Conservation (phyloP, 1,139 yeast species). For the Candida sojae region DNA sequence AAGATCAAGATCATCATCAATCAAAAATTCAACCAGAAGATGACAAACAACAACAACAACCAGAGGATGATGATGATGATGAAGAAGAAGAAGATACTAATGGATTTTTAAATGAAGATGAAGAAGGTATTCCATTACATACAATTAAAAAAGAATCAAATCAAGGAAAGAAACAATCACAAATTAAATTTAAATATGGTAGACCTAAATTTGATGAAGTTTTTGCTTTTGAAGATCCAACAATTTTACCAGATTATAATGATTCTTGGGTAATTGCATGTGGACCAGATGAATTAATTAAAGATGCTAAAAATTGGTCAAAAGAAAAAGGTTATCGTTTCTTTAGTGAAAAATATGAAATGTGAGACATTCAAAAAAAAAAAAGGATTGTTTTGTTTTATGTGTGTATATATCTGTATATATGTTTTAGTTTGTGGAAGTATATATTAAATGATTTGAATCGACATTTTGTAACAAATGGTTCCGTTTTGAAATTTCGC, state of each 20-base stretch:
- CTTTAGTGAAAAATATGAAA: slow-evolving; percentile 45
- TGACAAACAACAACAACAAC: slow-evolving; percentile 14
- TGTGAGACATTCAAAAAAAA: slow-evolving; percentile 17
- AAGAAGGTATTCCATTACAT: neutral
- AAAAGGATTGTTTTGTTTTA: too few relatives aligned
- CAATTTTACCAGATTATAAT: slow-evolving; percentile 25
- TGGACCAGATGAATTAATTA: slow-evolving; percentile 61
- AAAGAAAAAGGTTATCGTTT: slow-evolving; percentile 33
- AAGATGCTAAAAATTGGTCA: slow-evolving; percentile 50
- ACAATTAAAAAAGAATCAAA: slow-evolving; percentile 10
- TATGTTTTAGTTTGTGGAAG: too few relatives aligned
- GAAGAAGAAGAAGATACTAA: slow-evolving; percentile 15
- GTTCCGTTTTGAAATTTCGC: too few relatives aligned
- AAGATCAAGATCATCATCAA: neutral
- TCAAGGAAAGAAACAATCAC: slow-evolving; percentile 12
- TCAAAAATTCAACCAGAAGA: too few relatives aligned
- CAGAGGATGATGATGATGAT: slow-evolving; percentile 4
- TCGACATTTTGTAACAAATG: neutral
- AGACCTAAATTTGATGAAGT: slow-evolving; percentile 44
- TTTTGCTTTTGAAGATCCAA: slow-evolving; percentile 24
- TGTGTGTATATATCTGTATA: too few relatives aligned
- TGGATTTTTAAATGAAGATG: slow-evolving; percentile 17
- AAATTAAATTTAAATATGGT: slow-evolving; percentile 18
- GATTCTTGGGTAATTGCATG: slow-evolving; percentile 66
- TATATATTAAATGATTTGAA: too few relatives aligned